Evolutionary conservation across 768 basidiomycete genomes (phyloP).

Genomic region (Leccinellum luteum): DNA sequence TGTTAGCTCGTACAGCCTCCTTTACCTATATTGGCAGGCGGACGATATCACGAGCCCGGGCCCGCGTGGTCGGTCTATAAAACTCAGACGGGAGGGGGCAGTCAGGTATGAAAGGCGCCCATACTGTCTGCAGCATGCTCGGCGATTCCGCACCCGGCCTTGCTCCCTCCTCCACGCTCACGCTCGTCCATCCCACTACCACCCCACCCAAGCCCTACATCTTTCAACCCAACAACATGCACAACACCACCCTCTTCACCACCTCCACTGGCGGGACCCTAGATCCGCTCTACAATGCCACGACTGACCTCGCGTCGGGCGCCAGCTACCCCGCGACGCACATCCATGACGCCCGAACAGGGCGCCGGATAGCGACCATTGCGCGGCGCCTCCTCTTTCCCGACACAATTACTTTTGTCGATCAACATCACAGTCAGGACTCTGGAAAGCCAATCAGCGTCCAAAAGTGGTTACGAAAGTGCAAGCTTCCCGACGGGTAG

Average conservation of each 20-base stretch:
- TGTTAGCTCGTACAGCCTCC: too few species aligned
- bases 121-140: slow-evolving; percentile 2
- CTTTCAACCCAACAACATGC: slow-evolving; percentile 10
- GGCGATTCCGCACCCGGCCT: background rate
- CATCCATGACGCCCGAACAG: slow-evolving; percentile 6
- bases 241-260: slow-evolving; percentile 13
- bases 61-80: background rate
- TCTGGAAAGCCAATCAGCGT: slow-evolving; percentile 4
- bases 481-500: slow-evolving; percentile 10
- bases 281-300: slow-evolving; percentile 11
- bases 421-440: background rate
- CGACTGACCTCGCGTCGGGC: slow-evolving; percentile 7
- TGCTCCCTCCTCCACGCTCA: background rate
- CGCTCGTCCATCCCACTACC: background rate
- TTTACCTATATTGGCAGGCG: background rate
- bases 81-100: background rate
- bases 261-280: background rate
- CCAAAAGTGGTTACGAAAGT: slow-evolving; percentile 13
- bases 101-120: background rate
- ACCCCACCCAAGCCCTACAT: background rate
- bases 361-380: slow-evolving; percentile 5
- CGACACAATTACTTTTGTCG: slow-evolving; percentile 13
- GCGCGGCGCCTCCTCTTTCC: slow-evolving; percentile 9
- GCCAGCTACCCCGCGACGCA: background rate
- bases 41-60: background rate